phyloP scores from a whole-genome alignment of 345 rosid species.

The Carallia pectinifolia region DNA sequence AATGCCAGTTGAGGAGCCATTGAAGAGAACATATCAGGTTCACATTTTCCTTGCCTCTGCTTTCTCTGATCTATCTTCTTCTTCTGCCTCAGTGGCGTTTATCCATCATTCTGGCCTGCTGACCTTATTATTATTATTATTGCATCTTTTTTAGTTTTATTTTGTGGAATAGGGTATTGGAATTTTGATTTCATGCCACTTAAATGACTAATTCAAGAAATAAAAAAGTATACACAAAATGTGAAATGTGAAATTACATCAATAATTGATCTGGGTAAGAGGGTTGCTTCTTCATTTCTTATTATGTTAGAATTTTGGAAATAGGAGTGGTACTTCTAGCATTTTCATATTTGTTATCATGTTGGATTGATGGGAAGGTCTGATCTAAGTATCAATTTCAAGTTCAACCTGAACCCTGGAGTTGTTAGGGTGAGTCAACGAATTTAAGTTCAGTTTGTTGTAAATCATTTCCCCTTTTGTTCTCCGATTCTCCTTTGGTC shows the following conservation, averaged over 20 bases:
- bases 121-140: neutral
- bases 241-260: neutral
- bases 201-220: neutral
- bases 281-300: constrained; percentile 7
- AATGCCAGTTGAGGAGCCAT: constrained; percentile 59
- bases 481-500: neutral
- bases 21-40: constrained; percentile 60
- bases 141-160: neutral
- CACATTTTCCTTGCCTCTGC: constrained; percentile 10
- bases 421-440: neutral
- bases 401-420: neutral
- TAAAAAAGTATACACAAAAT: neutral
- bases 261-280: neutral
- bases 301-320: constrained; percentile 9
- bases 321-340: neutral
- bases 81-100: neutral
- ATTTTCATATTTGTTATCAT: neutral
- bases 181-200: neutral
- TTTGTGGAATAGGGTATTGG: neutral
- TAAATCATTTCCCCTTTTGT: neutral
- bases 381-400: constrained; percentile 6
- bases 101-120: neutral
- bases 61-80: constrained; percentile 18
- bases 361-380: neutral
- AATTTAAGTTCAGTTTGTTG: neutral